These are phyloP conservation scores for Podospora didyma DNA, from an alignment of 495 filamentous ascomycete species.

Conservation along the genomic window DNA sequence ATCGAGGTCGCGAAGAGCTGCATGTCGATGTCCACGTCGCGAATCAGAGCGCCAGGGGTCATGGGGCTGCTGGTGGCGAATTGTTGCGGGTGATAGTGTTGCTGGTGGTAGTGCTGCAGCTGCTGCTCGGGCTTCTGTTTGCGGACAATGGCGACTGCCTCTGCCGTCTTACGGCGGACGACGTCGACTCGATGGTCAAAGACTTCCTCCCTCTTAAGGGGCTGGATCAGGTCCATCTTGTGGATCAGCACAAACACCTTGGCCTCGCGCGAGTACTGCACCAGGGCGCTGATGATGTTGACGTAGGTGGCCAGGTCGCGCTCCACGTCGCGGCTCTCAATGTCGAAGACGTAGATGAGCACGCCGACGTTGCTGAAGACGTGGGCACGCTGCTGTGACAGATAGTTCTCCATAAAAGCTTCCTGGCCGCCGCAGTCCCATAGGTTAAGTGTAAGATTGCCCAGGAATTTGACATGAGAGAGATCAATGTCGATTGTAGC, in stretches of 20 bases:
- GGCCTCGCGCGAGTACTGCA: slow-evolving; percentile 78
- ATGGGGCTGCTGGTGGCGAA: slow-evolving; percentile 17
- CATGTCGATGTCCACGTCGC: slow-evolving; percentile 57
- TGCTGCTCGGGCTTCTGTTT: slow-evolving; percentile 22
- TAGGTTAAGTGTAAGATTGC: slow-evolving; percentile 91
- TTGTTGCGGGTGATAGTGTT: not conserved
- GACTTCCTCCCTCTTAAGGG: slow-evolving; percentile 67
- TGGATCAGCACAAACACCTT: slow-evolving; percentile 91
- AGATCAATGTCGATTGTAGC: slow-evolving; percentile 99
- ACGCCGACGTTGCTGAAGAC: slow-evolving; percentile 96
- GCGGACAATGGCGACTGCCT: slow-evolving; percentile 51
- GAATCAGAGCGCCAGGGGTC: not conserved
- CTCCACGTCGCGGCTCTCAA: slow-evolving; percentile 89
- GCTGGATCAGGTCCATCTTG: slow-evolving; percentile 97
- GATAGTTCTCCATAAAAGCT: slow-evolving; percentile 97
- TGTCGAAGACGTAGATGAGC: slow-evolving; percentile 98
- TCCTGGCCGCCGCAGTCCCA: slow-evolving; percentile 99
- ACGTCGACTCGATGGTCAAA: slow-evolving; percentile 73
- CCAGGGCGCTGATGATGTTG: slow-evolving; percentile 77
- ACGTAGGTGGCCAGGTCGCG: slow-evolving; percentile 87
- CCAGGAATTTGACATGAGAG: slow-evolving; percentile 95
- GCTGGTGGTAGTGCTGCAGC: slow-evolving; percentile 9
- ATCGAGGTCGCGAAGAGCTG: slow-evolving; percentile 87
- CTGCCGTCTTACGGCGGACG: slow-evolving; percentile 69
- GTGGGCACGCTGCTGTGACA: slow-evolving; percentile 86